A percentile compares a stretch with the other conserved stretches of the same genome.
phyloP scores from a whole-genome alignment of 1,284 basidiomycete species.

The Porogramme epimiltina region DNA sequence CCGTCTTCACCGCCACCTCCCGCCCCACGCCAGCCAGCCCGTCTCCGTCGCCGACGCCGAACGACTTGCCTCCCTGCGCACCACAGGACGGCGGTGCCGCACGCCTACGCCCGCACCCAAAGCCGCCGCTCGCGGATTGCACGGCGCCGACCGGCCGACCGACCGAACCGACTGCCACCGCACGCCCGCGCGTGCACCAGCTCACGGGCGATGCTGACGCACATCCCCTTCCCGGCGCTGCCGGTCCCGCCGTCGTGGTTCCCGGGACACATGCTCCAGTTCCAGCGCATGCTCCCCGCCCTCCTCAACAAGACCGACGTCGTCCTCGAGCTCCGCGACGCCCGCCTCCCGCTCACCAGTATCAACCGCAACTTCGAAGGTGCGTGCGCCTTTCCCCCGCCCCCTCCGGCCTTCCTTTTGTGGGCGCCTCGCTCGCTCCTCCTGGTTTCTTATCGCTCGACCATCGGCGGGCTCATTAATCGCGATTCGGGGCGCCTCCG shows the following conservation, averaged over 20 bases:
- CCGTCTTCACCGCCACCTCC: constrained; percentile 9
- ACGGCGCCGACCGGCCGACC: not conserved
- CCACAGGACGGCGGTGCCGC: not conserved
- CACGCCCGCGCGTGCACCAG: not conserved
- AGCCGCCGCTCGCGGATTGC: not conserved
- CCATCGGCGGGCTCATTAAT: no score
- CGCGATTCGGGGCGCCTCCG: no score
- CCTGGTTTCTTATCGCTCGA: not conserved
- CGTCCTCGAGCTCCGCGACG: constrained; percentile 93
- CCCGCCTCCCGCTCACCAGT: constrained; percentile 90
- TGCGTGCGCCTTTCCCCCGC: constrained; percentile 29
- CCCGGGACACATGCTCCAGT: constrained; percentile 95
- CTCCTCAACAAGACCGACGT: constrained; percentile 84
- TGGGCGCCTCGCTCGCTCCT: not conserved
- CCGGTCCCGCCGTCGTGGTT: constrained; percentile 92
- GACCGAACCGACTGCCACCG: not conserved
- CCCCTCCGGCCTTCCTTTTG: not conserved
- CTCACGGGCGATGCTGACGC: constrained; percentile 38
- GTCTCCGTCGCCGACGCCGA: not conserved
- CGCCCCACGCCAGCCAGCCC: no score
- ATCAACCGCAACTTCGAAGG: constrained; percentile 91
- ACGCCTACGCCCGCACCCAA: not conserved
- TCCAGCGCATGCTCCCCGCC: constrained; percentile 75
- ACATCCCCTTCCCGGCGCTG: constrained; percentile 55
- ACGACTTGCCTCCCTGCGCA: not conserved